Percentiles rank a stretch among this genome's conserved stretches.
Evolutionary conservation across 1,139 yeast genomes (phyloP).

Genomic region (Scheffersomyces quercinus): DNA sequence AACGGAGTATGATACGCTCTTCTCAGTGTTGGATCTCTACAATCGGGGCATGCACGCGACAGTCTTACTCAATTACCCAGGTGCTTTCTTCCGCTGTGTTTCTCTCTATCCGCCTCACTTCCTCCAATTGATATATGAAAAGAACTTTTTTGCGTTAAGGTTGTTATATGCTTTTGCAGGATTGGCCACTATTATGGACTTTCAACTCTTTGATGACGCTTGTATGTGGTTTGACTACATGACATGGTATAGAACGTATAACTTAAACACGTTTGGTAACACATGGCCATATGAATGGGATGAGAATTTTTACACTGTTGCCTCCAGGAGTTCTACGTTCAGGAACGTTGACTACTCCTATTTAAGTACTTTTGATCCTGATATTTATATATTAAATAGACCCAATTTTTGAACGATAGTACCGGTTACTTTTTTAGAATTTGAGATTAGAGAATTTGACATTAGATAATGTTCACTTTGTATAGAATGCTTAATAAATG

Average conservation of each 20-base stretch:
- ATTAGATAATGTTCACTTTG: no score
- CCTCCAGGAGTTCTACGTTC: conserved; percentile 3
- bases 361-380: conserved; percentile 8
- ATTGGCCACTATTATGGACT: conserved; percentile 20
- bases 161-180: conserved; percentile 24
- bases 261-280: conserved; percentile 8
- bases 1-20: conserved; percentile 9
- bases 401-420: no score
- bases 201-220: conserved; percentile 17
- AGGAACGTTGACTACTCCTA: conserved; percentile 2
- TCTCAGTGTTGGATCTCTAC: conserved; percentile 12
- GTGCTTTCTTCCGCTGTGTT: conserved; percentile 31
- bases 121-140: conserved; percentile 18
- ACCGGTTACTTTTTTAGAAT: no score
- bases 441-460: no score
- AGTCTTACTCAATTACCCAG: no score
- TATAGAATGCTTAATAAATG: no score
- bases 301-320: conserved; percentile 12
- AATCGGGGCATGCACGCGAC: conserved; percentile 13
- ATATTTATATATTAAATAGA: background rate
- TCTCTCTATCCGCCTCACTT: conserved; percentile 19
- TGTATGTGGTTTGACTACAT: conserved; percentile 32
- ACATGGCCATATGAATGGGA: conserved; percentile 19
- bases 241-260: conserved; percentile 22
- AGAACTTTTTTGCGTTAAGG: conserved; percentile 25